These are phyloP conservation scores for Desmodesmus armatus DNA, from an alignment of 139 green algal genomes.

Conservation along the genomic window DNA sequence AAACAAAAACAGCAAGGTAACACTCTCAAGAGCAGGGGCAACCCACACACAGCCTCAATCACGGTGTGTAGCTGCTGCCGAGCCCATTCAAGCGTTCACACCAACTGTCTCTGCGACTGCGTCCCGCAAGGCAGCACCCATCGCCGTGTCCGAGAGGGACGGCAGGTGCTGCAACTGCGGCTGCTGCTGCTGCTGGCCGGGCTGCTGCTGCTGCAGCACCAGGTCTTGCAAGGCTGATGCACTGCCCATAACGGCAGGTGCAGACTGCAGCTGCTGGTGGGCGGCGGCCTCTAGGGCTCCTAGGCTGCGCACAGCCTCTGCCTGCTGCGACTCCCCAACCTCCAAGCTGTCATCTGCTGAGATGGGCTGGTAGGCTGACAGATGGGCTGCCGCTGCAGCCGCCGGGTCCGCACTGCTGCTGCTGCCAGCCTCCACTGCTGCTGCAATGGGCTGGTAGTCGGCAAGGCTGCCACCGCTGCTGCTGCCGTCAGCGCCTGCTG, in stretches of 20 bases:
- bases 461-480: not conserved
- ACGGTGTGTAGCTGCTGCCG: not conserved
- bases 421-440: too few relatives aligned
- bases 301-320: not conserved
- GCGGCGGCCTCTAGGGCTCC: slow-evolving; percentile 21
- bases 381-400: not conserved
- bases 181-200: not conserved
- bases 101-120: slow-evolving; percentile 13
- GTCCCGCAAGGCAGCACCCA: slow-evolving; percentile 23
- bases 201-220: slow-evolving; percentile 25
- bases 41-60: too few relatives aligned
- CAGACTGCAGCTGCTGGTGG: slow-evolving; percentile 24
- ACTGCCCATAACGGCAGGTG: slow-evolving; percentile 43
- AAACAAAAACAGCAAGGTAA: too few relatives aligned
- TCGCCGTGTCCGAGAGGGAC: slow-evolving; percentile 27
- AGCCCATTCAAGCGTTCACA: not conserved
- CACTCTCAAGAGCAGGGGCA: too few relatives aligned
- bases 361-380: slow-evolving; percentile 17
- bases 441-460: not conserved
- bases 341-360: slow-evolving; percentile 29
- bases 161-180: slow-evolving; percentile 12
- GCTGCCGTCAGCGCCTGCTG: not conserved
- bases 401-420: not conserved
- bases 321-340: slow-evolving; percentile 8
- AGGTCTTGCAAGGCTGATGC: slow-evolving; percentile 26